These are phyloP conservation scores for Pythium aristosporum DNA, from an alignment of 352 stramenopile species.

Conservation along the genomic window DNA sequence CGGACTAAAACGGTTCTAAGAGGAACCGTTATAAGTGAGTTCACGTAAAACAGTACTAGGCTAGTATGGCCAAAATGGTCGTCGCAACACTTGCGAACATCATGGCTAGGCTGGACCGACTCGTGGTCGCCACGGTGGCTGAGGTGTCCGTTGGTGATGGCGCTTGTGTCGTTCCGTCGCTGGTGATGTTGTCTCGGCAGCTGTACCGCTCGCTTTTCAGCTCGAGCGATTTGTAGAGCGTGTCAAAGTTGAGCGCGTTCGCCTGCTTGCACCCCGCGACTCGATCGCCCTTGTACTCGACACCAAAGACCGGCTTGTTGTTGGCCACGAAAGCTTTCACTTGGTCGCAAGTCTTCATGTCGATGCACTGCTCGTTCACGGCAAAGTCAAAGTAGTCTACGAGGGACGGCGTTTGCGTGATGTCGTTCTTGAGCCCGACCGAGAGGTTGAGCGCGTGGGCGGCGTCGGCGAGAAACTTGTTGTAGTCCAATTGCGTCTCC, in stretches of 20 bases:
- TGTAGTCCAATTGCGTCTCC: slow-evolving; percentile 26
- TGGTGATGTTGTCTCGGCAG: slow-evolving; percentile 25
- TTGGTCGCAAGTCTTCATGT: slow-evolving; percentile 44
- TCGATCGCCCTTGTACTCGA: slow-evolving; percentile 51
- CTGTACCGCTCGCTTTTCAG: slow-evolving; percentile 35
- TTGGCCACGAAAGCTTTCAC: slow-evolving; percentile 36
- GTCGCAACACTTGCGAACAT: background rate
- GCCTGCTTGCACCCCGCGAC: slow-evolving; percentile 21
- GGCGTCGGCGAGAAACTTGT: slow-evolving; percentile 39
- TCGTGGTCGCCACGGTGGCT: background rate
- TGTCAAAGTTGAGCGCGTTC: slow-evolving; percentile 41
- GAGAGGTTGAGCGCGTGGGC: slow-evolving; percentile 40
- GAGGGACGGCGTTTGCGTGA: slow-evolving; percentile 38
- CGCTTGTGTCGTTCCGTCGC: background rate
- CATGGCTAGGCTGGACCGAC: background rate
- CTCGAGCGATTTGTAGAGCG: slow-evolving; percentile 36
- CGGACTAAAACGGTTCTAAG: slow-evolving; percentile 7
- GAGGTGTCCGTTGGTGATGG: background rate
- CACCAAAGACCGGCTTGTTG: slow-evolving; percentile 51
- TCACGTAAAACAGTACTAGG: background rate
- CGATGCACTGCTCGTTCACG: slow-evolving; percentile 55
- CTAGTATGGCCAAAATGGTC: background rate
- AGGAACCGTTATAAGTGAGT: background rate
- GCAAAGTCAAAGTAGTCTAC: slow-evolving; percentile 55
- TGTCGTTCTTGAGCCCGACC: slow-evolving; percentile 60